phyloP scores from a whole-genome alignment of 371 early-diverging fungal genomes.

The Sporodiniella umbellata region DNA sequence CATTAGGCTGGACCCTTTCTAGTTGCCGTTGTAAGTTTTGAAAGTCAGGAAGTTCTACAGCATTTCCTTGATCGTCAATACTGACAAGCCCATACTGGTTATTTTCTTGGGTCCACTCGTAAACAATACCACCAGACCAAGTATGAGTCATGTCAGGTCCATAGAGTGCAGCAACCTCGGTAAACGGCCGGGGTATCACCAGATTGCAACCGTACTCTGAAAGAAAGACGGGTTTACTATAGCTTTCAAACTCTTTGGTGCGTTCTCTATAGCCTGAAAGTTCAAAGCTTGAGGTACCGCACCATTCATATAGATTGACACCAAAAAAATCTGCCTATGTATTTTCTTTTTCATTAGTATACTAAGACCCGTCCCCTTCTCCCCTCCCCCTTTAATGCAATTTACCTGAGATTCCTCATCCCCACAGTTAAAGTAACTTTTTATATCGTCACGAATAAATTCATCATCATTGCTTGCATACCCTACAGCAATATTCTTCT shows the following conservation, averaged over 20 bases:
- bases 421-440: slow-evolving; percentile 76
- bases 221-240: slow-evolving; percentile 63
- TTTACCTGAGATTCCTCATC: slow-evolving; percentile 49
- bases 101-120: slow-evolving; percentile 78
- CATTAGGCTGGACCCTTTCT: slow-evolving; percentile 37
- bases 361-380: too few species aligned
- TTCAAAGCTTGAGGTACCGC: slow-evolving; percentile 51
- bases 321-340: slow-evolving; percentile 71
- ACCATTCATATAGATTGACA: slow-evolving; percentile 69
- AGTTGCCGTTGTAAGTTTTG: slow-evolving; percentile 40
- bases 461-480: slow-evolving; percentile 81
- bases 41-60: slow-evolving; percentile 46
- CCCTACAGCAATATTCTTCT: slow-evolving; percentile 68
- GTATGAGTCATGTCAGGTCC: slow-evolving; percentile 63
- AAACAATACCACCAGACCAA: slow-evolving; percentile 78
- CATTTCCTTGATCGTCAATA: slow-evolving; percentile 33
- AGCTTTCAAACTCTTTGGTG: slow-evolving; percentile 48
- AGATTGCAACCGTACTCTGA: slow-evolving; percentile 68
- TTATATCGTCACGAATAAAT: slow-evolving; percentile 61
- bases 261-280: slow-evolving; percentile 60
- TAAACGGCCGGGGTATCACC: slow-evolving; percentile 51
- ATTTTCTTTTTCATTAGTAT: not conserved
- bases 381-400: too few species aligned
- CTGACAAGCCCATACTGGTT: slow-evolving; percentile 78
- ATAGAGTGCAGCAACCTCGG: slow-evolving; percentile 63